Percentiles rank a stretch among this genome's conserved stretches.
phyloP scores from a whole-genome alignment of 2,329 filamentous ascomycete genomes.

The Aureobasidium zeae region DNA sequence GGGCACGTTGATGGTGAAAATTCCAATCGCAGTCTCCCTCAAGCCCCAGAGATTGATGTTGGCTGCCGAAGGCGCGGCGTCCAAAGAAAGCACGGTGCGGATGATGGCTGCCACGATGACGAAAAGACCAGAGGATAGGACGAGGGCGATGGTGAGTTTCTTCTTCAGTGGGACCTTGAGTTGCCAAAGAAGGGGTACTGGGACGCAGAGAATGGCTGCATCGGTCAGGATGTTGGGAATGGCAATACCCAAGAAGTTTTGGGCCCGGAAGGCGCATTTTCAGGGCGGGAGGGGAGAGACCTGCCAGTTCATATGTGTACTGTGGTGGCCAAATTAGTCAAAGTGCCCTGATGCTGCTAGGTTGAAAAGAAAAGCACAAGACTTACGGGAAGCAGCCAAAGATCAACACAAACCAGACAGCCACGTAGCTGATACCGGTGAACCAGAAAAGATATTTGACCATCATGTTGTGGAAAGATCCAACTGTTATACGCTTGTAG shows the following conservation, averaged over 20 bases:
- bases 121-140: conserved; percentile 30
- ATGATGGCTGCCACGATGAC: conserved; percentile 31
- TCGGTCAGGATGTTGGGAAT: conserved; percentile 29
- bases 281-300: conserved; percentile 23
- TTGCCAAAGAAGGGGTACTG: conserved; percentile 29
- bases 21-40: conserved; percentile 30
- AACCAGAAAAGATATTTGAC: conserved; percentile 26
- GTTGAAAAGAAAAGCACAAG: no score
- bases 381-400: conserved; percentile 23
- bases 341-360: background rate
- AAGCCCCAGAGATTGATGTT: conserved; percentile 34
- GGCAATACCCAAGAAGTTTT: conserved; percentile 27
- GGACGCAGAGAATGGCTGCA: conserved; percentile 27
- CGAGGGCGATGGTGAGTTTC: conserved; percentile 27
- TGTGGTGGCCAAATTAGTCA: background rate
- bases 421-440: conserved; percentile 25
- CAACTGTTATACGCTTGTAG: conserved; percentile 28
- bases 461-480: conserved; percentile 25
- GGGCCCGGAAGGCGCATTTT: conserved; percentile 25
- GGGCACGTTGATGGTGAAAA: conserved; percentile 30
- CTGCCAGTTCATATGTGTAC: conserved; percentile 24
- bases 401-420: conserved; percentile 27
- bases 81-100: conserved; percentile 27
- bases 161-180: conserved; percentile 26
- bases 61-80: conserved; percentile 24